These are phyloP conservation scores for Saccharomycopsis sp. DNA, from an alignment of 805 yeast genomes.

Conservation along the genomic window DNA sequence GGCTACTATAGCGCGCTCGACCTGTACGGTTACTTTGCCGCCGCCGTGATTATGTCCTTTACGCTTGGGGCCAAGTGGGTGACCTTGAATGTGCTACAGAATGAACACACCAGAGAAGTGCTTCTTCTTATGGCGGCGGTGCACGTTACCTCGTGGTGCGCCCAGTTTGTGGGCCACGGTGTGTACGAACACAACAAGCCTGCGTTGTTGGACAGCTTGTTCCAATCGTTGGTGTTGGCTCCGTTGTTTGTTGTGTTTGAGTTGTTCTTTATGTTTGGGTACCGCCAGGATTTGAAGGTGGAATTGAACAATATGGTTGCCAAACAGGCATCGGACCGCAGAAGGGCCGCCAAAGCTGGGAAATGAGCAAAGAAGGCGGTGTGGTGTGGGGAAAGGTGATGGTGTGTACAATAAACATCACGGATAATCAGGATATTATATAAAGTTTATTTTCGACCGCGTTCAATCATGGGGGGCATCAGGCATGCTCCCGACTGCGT, in stretches of 20 bases:
- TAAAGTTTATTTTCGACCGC: no score
- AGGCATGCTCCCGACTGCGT: no score
- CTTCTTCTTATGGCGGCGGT: constrained; percentile 22
- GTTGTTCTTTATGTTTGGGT: constrained; percentile 59
- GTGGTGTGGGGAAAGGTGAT: no score
- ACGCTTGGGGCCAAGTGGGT: constrained; percentile 24
- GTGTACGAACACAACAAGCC: constrained; percentile 76
- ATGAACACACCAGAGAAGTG: constrained; percentile 14
- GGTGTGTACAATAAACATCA: no score
- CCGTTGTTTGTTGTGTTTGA: constrained; percentile 86
- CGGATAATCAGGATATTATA: no score
- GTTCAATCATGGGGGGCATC: no score
- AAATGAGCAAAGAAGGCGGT: no score
- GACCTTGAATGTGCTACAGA: constrained; percentile 9
- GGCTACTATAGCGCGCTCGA: constrained; percentile 54
- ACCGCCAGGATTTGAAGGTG: constrained; percentile 40
- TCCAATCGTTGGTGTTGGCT: constrained; percentile 83
- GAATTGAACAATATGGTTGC: constrained; percentile 40
- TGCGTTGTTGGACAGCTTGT: constrained; percentile 71
- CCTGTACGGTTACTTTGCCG: constrained; percentile 36
- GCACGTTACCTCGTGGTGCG: constrained; percentile 60
- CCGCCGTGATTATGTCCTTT: constrained; percentile 30
- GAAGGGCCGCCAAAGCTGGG: constrained; percentile 1
- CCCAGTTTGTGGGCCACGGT: constrained; percentile 85
- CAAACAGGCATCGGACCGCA: constrained; percentile 1